Evolutionary conservation across 305 asterid species (phyloP), one percentile per base, ranked within the genome.

Genomic region (Plantago rigida): DNA sequence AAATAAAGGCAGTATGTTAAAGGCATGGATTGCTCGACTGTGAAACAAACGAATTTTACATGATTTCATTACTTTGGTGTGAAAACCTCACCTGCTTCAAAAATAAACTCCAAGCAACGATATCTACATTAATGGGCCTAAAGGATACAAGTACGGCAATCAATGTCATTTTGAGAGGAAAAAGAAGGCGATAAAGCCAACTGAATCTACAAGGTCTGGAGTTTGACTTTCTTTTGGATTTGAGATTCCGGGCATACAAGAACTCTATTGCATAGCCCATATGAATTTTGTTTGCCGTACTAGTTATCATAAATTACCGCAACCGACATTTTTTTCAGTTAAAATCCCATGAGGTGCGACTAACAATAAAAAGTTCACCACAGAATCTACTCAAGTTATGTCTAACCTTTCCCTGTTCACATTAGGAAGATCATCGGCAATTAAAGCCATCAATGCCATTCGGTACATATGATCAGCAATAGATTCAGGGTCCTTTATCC

Each of bases 361-460:
- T 13, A 44, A 46, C n/a, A 45, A 63, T 26, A 59, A 29, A 19
- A 39, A 22, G 1, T 22, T 45, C 49, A 49, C 28, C 55, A 61
- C 14, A 54, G 56, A 64, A 51, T 7, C 26, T 22, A 22, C 26
- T 22, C 26, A 22, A 22, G 26, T 22, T 22, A 22, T 47, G 51
- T 46, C 22, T 12, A 71, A 90, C 98, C 98, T 87, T 73, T 91
- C 98, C 80, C 96, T 81, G 71, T 91, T 78, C 62, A 91, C 82
- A 47, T 89, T 94, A 47, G 95, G 94, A 74, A 80, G 73, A 66
- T 86, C 96, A 44, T 79, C 79, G 67, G 77, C 89, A 72, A 91
- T 87, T 78, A 91, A 78, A 66, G 98, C 84, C 98, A 87, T 91
- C 87, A 91, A 60, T 52, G 98, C 71, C 98, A 87, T 91, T 9